These are phyloP conservation scores for Hyaloperonospora brassicae DNA, from an alignment of 352 stramenopile species.

Conservation along the genomic window DNA sequence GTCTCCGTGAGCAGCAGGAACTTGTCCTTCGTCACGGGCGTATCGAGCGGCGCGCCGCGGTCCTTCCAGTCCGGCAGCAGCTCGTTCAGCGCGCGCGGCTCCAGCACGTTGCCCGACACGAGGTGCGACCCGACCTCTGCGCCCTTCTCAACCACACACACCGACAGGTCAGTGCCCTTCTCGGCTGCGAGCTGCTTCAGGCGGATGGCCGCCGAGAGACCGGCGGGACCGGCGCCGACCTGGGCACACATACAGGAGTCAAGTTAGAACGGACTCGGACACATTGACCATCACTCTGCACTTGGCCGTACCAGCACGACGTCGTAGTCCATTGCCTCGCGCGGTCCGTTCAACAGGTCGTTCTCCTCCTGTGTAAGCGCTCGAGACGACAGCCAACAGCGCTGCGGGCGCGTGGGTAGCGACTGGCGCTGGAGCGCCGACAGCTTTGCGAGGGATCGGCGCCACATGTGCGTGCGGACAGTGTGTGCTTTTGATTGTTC, in stretches of 20 bases:
- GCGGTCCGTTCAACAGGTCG: constrained; percentile 60
- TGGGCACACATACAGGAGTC: constrained; percentile 11
- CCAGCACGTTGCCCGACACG: constrained; percentile 96
- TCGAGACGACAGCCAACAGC: constrained; percentile 35
- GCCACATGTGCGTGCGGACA: constrained; percentile 25
- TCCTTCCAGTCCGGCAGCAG: constrained; percentile 94
- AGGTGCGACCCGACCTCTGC: constrained; percentile 97
- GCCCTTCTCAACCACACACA: constrained; percentile 94
- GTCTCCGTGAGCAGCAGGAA: constrained; percentile 91
- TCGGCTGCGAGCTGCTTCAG: constrained; percentile 95
- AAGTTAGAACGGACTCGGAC: no score
- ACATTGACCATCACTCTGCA: constrained; percentile 19
- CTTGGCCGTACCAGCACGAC: constrained; percentile 90
- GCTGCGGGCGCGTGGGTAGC: constrained; percentile 5
- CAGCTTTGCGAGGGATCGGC: constrained; percentile 27
- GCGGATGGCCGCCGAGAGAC: constrained; percentile 94
- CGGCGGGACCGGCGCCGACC: constrained; percentile 82
- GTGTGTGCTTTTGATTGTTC: constrained; percentile 10
- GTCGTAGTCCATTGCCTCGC: constrained; percentile 97
- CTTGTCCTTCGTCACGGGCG: constrained; percentile 89
- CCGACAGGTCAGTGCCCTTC: constrained; percentile 90
- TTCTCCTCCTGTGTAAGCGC: constrained; percentile 50
- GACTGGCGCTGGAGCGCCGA: constrained; percentile 14
- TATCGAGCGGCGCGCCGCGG: constrained; percentile 83
- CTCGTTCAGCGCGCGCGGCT: constrained; percentile 94